Percentiles rank a stretch among this genome's conserved stretches.
Conservation (phyloP, 2,329 filamentous ascomycete species). For the Penicillium freii region DNA sequence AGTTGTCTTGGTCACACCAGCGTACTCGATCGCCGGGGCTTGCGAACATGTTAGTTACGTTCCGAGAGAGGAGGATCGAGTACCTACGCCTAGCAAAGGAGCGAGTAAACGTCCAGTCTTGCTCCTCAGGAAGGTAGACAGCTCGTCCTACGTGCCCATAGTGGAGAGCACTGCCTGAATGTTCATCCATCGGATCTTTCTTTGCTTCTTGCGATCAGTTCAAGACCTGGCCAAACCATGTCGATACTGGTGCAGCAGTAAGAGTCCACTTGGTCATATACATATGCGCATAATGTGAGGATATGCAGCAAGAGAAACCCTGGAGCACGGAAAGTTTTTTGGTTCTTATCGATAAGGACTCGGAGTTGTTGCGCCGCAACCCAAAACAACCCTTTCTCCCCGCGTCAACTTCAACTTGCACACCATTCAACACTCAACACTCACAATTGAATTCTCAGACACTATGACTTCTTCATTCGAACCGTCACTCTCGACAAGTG, state of each 20-base stretch:
- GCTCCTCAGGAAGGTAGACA: constrained; percentile 49
- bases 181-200: constrained; percentile 58
- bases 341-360: constrained; percentile 27
- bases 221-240: constrained; percentile 30
- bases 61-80: not conserved
- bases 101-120: constrained; percentile 51
- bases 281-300: constrained; percentile 2
- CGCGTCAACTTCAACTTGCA: constrained; percentile 1
- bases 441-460: not conserved
- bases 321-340: constrained; percentile 15
- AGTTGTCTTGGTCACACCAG: constrained; percentile 30
- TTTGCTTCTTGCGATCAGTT: constrained; percentile 31
- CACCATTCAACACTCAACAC: not conserved
- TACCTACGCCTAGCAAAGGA: constrained; percentile 31
- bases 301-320: not conserved
- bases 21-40: constrained; percentile 29
- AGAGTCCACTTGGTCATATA: not conserved
- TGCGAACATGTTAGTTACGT: constrained; percentile 10
- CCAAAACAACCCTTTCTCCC: constrained; percentile 15
- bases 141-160: constrained; percentile 58
- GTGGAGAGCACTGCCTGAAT: constrained; percentile 49
- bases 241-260: constrained; percentile 18
- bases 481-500: constrained; percentile 55
- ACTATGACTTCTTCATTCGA: constrained; percentile 53
- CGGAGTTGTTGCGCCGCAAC: constrained; percentile 33